These are phyloP conservation scores for Amaranthus cruentus DNA, from an alignment of 148 eudicot species.

Conservation along the genomic window DNA sequence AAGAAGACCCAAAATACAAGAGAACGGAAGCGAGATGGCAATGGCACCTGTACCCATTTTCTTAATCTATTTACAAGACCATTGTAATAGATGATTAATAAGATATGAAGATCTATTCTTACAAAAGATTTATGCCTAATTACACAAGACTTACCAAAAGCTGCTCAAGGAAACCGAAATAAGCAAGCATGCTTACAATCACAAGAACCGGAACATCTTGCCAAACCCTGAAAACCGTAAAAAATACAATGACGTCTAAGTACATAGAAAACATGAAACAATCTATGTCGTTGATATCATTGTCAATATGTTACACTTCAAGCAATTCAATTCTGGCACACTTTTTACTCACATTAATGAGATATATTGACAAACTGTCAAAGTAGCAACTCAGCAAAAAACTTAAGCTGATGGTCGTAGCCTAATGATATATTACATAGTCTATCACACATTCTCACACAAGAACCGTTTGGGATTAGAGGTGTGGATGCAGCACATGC, in stretches of 20 bases:
- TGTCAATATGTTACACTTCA: neutral
- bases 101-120: neutral
- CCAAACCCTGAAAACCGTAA: slow-evolving; percentile 66
- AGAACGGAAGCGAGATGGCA: slow-evolving; percentile 91
- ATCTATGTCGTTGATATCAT: neutral
- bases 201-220: slow-evolving; percentile 94
- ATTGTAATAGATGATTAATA: neutral
- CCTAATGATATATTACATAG: no score
- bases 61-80: slow-evolving; percentile 39
- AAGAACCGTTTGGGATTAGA: no score
- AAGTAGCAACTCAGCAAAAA: no score
- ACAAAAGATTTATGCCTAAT: neutral
- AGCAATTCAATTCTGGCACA: no score
- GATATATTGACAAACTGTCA: no score
- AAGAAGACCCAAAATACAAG: slow-evolving; percentile 91
- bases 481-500: no score
- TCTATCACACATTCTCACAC: no score
- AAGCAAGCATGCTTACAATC: slow-evolving; percentile 91
- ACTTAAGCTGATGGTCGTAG: no score
- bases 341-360: no score
- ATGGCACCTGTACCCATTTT: slow-evolving; percentile 91
- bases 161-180: slow-evolving; percentile 92
- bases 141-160: slow-evolving; percentile 61
- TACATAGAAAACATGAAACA: neutral
- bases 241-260: neutral